phyloP scores from a whole-genome alignment of 2,329 filamentous ascomycete genomes.

The Alternaria gansuensis region DNA sequence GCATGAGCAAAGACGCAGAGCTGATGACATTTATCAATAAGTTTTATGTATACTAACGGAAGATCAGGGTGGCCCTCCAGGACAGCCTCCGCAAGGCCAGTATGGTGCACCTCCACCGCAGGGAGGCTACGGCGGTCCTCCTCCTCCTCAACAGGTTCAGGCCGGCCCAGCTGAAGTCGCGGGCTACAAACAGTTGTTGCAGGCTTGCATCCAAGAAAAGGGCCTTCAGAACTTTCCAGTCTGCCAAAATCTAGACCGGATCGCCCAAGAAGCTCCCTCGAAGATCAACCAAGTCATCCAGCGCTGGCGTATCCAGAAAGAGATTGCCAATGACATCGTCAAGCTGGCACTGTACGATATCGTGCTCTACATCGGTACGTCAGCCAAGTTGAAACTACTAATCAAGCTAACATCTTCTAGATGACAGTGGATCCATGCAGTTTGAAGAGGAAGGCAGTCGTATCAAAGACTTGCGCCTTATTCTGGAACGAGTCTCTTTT shows the following conservation, averaged over 20 bases:
- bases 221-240: constrained; percentile 65
- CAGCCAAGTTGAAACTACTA: neutral
- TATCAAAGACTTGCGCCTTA: constrained; percentile 72
- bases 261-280: constrained; percentile 59
- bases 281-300: constrained; percentile 65
- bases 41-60: constrained; percentile 24
- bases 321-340: constrained; percentile 70
- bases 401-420: constrained; percentile 45
- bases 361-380: constrained; percentile 65
- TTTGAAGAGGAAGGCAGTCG: constrained; percentile 73
- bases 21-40: constrained; percentile 9
- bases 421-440: constrained; percentile 74
- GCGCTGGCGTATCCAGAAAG: constrained; percentile 65
- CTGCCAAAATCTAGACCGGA: constrained; percentile 60
- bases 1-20: constrained; percentile 30
- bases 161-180: constrained; percentile 61
- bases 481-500: constrained; percentile 69
- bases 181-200: constrained; percentile 66
- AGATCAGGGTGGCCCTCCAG: constrained; percentile 35
- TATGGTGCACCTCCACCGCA: constrained; percentile 44
- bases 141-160: constrained; percentile 51
- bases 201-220: constrained; percentile 68
- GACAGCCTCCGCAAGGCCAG: constrained; percentile 49
- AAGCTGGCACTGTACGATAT: constrained; percentile 70
- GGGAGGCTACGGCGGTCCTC: constrained; percentile 47